Percentiles rank a stretch among this genome's conserved stretches.
These are phyloP conservation scores for Pseudogymnoascus sp. DNA, from an alignment of 2,329 filamentous ascomycete species.

Conservation along the genomic window DNA sequence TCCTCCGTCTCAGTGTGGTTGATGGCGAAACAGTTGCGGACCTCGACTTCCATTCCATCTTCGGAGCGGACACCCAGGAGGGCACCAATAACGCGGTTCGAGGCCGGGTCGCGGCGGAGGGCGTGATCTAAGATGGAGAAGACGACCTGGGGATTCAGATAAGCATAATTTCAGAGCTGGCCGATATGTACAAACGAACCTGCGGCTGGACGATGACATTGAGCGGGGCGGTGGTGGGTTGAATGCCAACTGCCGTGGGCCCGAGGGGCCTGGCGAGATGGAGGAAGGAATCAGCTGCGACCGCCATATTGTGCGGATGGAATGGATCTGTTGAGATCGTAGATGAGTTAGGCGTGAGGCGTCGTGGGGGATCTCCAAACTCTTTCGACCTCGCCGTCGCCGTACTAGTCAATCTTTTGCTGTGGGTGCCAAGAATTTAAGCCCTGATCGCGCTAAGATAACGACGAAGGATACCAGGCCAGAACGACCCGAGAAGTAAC, in stretches of 20 bases:
- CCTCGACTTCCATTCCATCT: conserved; percentile 94
- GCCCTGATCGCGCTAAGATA: conserved; percentile 43
- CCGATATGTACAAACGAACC: conserved; percentile 45
- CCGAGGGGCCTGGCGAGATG: conserved; percentile 90
- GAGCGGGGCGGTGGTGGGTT: conserved; percentile 82
- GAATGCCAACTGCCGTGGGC: conserved; percentile 69
- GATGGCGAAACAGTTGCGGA: conserved; percentile 94
- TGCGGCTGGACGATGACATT: conserved; percentile 93
- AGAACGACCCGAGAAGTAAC: conserved; percentile 8
- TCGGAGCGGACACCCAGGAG: conserved; percentile 88
- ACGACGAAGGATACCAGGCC: conserved; percentile 22
- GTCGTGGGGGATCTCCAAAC: conserved; percentile 12
- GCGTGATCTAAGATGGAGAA: conserved; percentile 89
- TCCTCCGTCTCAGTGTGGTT: conserved; percentile 97
- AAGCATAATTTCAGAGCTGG: background rate
- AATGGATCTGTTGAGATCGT: conserved; percentile 9
- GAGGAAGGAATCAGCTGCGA: conserved; percentile 72
- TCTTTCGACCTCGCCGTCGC: conserved; percentile 18
- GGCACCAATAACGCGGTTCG: conserved; percentile 93
- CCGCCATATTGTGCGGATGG: conserved; percentile 63
- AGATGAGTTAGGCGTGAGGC: conserved; percentile 14
- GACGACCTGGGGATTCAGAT: conserved; percentile 46
- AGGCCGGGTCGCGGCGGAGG: conserved; percentile 76
- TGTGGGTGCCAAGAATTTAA: conserved; percentile 21
- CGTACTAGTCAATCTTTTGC: conserved; percentile 22